Percentiles rank a stretch among this genome's conserved stretches.
Conservation (phyloP, 345 rosid genomes). For the Litchi chinensis region DNA sequence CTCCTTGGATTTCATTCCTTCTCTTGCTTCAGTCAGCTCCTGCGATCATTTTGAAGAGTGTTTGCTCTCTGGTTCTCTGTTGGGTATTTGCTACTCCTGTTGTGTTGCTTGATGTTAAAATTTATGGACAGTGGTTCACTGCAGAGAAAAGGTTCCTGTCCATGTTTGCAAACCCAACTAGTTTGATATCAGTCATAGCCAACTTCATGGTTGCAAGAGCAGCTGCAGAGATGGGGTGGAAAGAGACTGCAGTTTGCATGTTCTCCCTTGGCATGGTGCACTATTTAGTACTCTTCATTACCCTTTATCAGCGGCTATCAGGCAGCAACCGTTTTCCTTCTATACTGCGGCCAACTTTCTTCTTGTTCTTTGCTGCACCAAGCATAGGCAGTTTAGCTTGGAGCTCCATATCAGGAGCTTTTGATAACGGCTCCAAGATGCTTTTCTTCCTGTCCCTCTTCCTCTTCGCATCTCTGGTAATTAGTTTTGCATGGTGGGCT, state of each 20-base stretch:
- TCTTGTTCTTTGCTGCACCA: slow-evolving; percentile 74
- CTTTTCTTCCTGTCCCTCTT: slow-evolving; percentile 60
- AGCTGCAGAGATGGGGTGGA: slow-evolving; percentile 64
- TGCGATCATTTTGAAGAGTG: neutral
- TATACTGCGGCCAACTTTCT: slow-evolving; percentile 57
- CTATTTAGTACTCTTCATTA: slow-evolving; percentile 68
- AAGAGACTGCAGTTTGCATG: slow-evolving; percentile 58
- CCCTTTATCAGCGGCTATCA: slow-evolving; percentile 66
- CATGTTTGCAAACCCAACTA: slow-evolving; percentile 59
- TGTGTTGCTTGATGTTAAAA: slow-evolving; percentile 55
- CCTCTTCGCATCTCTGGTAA: slow-evolving; percentile 65
- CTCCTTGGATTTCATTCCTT: slow-evolving; percentile 72
- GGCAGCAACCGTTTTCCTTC: slow-evolving; percentile 45
- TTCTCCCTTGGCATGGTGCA: slow-evolving; percentile 71
- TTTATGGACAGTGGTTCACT: slow-evolving; percentile 84
- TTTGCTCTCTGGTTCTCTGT: slow-evolving; percentile 35
- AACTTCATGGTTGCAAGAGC: slow-evolving; percentile 60
- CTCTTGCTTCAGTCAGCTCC: slow-evolving; percentile 73
- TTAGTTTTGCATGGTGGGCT: neutral
- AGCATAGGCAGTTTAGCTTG: slow-evolving; percentile 68
- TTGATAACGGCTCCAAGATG: slow-evolving; percentile 55
- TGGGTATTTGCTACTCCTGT: slow-evolving; percentile 49
- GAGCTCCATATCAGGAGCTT: slow-evolving; percentile 56
- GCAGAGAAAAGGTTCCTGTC: slow-evolving; percentile 61
- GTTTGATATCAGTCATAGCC: slow-evolving; percentile 64